A percentile compares a stretch with the other conserved stretches of the same genome.
These are phyloP conservation scores for Trypanosomatidae sp. DNA, from an alignment of 208 protist species.

Conservation along the genomic window DNA sequence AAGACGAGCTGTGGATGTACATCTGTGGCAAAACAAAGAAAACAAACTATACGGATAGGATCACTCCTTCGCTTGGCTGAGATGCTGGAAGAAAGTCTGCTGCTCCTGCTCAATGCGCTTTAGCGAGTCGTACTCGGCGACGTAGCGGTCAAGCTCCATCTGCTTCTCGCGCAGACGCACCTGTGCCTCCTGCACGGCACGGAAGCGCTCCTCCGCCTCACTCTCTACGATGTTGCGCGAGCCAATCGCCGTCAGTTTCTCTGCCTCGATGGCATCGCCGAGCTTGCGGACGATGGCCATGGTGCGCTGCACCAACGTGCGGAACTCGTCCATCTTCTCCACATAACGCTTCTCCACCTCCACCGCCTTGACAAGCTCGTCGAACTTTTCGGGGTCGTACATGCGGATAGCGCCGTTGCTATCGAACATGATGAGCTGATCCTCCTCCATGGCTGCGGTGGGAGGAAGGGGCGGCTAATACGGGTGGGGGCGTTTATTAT, in stretches of 20 bases:
- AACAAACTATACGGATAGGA: too few relatives aligned
- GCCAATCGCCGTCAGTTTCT: slow-evolving; percentile 88
- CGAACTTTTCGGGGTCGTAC: slow-evolving; percentile 91
- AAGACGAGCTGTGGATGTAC: too few relatives aligned
- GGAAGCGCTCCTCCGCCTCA: slow-evolving; percentile 80
- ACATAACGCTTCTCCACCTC: slow-evolving; percentile 72
- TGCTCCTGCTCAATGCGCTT: slow-evolving; percentile 84
- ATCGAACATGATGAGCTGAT: slow-evolving; percentile 91
- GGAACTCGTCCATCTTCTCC: slow-evolving; percentile 86
- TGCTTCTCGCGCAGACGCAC: slow-evolving; percentile 89
- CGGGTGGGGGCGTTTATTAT: too few relatives aligned
- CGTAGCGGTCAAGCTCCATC: slow-evolving; percentile 89
- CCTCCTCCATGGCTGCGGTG: slow-evolving; percentile 62
- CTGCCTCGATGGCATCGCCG: slow-evolving; percentile 78
- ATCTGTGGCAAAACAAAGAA: slow-evolving; percentile 10
- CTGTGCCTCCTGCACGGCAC: slow-evolving; percentile 77
- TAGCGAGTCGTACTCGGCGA: slow-evolving; percentile 85
- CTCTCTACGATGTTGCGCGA: slow-evolving; percentile 86
- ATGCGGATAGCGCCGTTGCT: slow-evolving; percentile 85
- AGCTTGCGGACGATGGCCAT: slow-evolving; percentile 82
- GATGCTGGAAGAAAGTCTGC: slow-evolving; percentile 70
- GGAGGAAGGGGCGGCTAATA: too few relatives aligned
- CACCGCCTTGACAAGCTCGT: slow-evolving; percentile 75
- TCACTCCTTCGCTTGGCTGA: slow-evolving; percentile 75
- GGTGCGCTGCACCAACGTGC: slow-evolving; percentile 70